Evolutionary conservation across 2,329 filamentous ascomycete species (phyloP), one percentile per base, ranked within the genome.

Genomic region (Alternaria sp.): DNA sequence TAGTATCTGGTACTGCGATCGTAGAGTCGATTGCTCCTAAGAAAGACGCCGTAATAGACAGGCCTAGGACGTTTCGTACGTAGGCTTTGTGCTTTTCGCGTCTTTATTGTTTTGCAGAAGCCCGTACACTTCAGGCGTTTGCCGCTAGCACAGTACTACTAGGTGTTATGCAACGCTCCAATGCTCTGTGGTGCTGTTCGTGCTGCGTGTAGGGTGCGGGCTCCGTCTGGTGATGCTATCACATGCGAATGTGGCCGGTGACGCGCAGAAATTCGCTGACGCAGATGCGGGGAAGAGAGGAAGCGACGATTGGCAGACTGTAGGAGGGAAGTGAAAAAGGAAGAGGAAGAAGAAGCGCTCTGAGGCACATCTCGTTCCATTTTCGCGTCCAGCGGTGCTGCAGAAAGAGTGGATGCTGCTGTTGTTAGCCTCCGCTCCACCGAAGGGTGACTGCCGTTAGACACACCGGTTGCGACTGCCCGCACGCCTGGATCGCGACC

Each of bases 161-260:
- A 18, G 33, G 44, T 15, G 23, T 15, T 26, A 50, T 59, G 43
- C 51, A 49, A 61, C 26, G 44, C 45, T 20, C 25, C 45, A 60
- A 57, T 37, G 43, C 45, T 30, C 26, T 21, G 37, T 37, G 15
- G 25, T 45, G 46, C 30, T 37, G 26, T 6, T 30, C 51, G 56
- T 33, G 49, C 33, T 66, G 37, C 14, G 51, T 60, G 53, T 20
- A 47, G 56, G 55, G 46, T 68, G 55, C 50, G 55, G 57, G 46
- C 49, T 18, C 58, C 58, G 55, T 55, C 56, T 58, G 56, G 65
- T 73, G 68, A 71, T 69, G 62, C 64, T 68, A 63, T 77, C 73
- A 76, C 72, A 77, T 76, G 75, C 71, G 63, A 71, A 65, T 55
- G 60, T 54, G 57, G 60, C 44, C 63, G 45, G 61, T 71, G 65